These are phyloP conservation scores for Grosmannia huntii DNA, from an alignment of 2,329 filamentous ascomycete species.

Conservation along the genomic window DNA sequence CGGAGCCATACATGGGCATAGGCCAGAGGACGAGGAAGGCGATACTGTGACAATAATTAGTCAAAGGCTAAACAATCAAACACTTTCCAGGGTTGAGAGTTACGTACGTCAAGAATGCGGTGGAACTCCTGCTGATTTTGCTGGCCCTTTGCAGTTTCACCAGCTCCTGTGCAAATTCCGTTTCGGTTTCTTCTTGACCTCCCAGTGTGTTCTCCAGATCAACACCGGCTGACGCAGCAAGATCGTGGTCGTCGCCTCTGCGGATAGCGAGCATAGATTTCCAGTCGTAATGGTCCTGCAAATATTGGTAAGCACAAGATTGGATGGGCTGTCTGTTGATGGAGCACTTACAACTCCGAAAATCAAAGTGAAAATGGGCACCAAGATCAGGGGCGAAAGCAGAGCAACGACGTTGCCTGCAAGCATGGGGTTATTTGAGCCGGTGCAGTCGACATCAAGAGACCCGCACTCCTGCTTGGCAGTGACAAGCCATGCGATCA, in stretches of 20 bases:
- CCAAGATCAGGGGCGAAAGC: constrained; percentile 60
- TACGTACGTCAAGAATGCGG: constrained; percentile 20
- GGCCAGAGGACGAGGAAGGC: constrained; percentile 74
- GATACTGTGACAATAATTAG: constrained; percentile 32
- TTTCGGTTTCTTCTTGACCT: constrained; percentile 19
- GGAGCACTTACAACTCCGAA: constrained; percentile 33
- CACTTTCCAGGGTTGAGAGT: neutral
- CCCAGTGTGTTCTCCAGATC: constrained; percentile 54
- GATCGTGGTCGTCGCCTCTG: constrained; percentile 63
- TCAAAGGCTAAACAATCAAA: constrained; percentile 10
- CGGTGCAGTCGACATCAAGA: constrained; percentile 62
- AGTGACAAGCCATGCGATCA: constrained; percentile 69
- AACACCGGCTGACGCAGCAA: constrained; percentile 48
- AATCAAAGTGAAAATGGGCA: constrained; percentile 60
- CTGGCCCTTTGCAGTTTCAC: constrained; percentile 19
- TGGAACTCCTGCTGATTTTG: constrained; percentile 21
- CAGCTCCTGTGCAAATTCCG: constrained; percentile 29
- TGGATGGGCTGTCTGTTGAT: neutral
- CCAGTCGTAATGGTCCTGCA: constrained; percentile 69
- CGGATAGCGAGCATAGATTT: constrained; percentile 69
- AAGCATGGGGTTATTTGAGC: constrained; percentile 78
- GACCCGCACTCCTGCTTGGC: constrained; percentile 55
- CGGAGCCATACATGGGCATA: constrained; percentile 76
- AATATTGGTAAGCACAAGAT: neutral
- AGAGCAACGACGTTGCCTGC: constrained; percentile 77